A percentile compares a stretch with the other conserved stretches of the same genome.
phyloP scores from a whole-genome alignment of 495 filamentous ascomycete genomes.

The Sabuloglossum arenarium region DNA sequence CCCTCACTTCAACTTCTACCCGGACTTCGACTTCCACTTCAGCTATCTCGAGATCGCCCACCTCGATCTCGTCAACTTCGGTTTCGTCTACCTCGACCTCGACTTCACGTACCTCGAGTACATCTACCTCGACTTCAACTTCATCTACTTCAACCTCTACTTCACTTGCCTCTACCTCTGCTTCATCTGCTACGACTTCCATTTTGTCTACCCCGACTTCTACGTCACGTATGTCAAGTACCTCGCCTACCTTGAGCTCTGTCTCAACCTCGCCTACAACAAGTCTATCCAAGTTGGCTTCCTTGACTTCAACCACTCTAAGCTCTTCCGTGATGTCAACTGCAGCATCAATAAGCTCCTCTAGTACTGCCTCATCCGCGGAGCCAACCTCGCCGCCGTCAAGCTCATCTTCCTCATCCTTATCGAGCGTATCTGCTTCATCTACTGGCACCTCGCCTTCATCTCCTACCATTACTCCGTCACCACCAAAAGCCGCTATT shows the following conservation, averaged over 20 bases:
- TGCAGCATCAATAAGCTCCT: neutral
- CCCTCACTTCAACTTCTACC: neutral
- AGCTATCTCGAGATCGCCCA: neutral
- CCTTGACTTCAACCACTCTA: too few species aligned
- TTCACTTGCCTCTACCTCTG: neutral
- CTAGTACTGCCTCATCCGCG: neutral
- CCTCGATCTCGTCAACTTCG: neutral
- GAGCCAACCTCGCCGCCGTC: too few species aligned
- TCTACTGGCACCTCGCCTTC: neutral
- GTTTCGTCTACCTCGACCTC: neutral
- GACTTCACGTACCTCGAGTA: neutral
- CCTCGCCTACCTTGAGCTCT: neutral
- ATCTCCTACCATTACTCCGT: neutral
- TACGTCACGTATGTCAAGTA: neutral
- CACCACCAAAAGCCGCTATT: too few species aligned
- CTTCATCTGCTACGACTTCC: neutral
- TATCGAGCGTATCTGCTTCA: neutral
- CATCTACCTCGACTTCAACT: neutral
- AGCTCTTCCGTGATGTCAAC: too few species aligned
- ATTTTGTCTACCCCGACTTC: neutral
- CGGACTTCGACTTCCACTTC: neutral
- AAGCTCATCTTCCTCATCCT: too few species aligned
- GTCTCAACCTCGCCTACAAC: neutral
- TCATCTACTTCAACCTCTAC: neutral
- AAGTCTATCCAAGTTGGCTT: too few species aligned